Conservation (phyloP, 1,284 basidiomycete genomes). For the Phellinidium pouzarii region DNA sequence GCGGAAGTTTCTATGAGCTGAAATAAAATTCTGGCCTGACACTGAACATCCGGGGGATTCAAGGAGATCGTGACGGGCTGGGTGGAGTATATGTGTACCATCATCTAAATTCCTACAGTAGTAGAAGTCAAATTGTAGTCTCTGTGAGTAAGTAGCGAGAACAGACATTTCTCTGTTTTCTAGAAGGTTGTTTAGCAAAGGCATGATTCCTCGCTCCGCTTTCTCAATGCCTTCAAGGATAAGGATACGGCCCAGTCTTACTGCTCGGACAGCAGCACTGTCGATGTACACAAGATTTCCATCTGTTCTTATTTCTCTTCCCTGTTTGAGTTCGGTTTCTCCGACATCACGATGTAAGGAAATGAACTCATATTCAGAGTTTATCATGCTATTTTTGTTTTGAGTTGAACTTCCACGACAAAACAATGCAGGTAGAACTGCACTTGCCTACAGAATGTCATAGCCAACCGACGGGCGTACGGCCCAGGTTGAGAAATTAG, state of each 20-base stretch:
- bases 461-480: slow-evolving; percentile 51
- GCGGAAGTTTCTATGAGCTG: slow-evolving; percentile 56
- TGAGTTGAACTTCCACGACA: background rate
- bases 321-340: slow-evolving; percentile 67
- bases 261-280: slow-evolving; percentile 56
- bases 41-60: slow-evolving; percentile 24
- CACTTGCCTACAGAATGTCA: slow-evolving; percentile 56
- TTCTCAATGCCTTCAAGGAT: slow-evolving; percentile 66
- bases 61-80: slow-evolving; percentile 47
- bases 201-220: slow-evolving; percentile 53
- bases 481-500: slow-evolving; percentile 58
- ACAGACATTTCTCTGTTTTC: slow-evolving; percentile 61
- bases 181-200: slow-evolving; percentile 55
- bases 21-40: slow-evolving; percentile 37
- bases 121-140: background rate
- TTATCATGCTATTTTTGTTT: slow-evolving; percentile 41
- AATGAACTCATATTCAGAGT: slow-evolving; percentile 61
- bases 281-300: slow-evolving; percentile 59
- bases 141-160: background rate
- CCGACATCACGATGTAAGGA: slow-evolving; percentile 59
- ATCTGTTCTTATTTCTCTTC: slow-evolving; percentile 52
- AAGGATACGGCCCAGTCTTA: slow-evolving; percentile 58
- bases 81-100: slow-evolving; percentile 66
- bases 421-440: too few relatives aligned
- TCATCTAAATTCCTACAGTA: slow-evolving; percentile 53